These are phyloP conservation scores for Biscogniauxia mediterranea DNA, from an alignment of 2,329 filamentous ascomycete genomes.

Conservation along the genomic window DNA sequence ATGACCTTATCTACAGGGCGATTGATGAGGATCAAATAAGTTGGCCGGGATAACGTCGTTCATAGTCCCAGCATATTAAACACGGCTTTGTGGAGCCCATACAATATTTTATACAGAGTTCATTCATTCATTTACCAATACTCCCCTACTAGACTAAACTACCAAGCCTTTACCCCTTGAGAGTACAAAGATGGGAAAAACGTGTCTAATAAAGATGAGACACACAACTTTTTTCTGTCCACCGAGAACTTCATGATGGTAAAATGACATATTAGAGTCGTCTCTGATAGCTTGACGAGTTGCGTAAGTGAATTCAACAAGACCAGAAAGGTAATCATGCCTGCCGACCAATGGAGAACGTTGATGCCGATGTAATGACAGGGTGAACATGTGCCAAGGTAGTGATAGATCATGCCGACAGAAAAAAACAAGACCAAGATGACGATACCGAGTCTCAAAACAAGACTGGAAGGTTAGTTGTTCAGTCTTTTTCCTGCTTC, in stretches of 20 bases:
- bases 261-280: constrained; percentile 27
- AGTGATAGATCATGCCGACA: constrained; percentile 27
- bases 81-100: background rate
- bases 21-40: background rate
- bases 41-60: background rate
- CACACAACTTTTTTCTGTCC: constrained; percentile 20
- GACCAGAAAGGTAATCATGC: constrained; percentile 23
- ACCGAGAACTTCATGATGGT: constrained; percentile 18
- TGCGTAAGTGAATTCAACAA: constrained; percentile 15
- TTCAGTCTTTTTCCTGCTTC: constrained; percentile 42
- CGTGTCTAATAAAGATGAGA: constrained; percentile 30
- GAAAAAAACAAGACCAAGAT: constrained; percentile 30
- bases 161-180: constrained; percentile 21
- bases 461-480: constrained; percentile 10
- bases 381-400: constrained; percentile 25
- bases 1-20: background rate
- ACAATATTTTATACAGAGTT: constrained; percentile 1
- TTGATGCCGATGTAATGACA: constrained; percentile 18
- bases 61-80: background rate
- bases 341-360: constrained; percentile 20
- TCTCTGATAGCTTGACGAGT: constrained; percentile 24
- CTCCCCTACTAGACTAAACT: constrained; percentile 28
- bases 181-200: constrained; percentile 27
- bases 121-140: constrained; percentile 25
- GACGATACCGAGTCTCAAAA: constrained; percentile 21